Evolutionary conservation across 1,284 basidiomycete genomes (phyloP).

Genomic region (Cryptococcus wingfieldii): DNA sequence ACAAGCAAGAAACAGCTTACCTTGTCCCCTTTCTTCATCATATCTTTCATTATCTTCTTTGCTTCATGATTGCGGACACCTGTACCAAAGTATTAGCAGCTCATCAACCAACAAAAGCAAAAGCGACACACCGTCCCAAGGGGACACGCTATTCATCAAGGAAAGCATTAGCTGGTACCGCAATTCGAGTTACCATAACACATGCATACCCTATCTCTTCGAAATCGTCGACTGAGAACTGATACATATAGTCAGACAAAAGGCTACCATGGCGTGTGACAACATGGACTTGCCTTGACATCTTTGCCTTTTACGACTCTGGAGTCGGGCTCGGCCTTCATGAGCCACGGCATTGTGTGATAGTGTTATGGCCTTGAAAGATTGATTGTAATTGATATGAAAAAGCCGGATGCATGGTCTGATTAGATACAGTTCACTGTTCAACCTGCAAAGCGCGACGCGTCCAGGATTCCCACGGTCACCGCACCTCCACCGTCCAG

Average conservation of each 20-base stretch:
- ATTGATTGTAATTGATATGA: no score
- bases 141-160: constrained; percentile 56
- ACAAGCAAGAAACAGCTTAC: constrained; percentile 47
- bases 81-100: constrained; percentile 6
- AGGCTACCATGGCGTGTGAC: not conserved
- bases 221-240: constrained; percentile 91
- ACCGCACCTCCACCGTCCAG: no score
- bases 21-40: constrained; percentile 78
- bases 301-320: constrained; percentile 84
- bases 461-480: no score
- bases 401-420: no score
- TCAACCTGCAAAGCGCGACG: no score
- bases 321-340: constrained; percentile 88
- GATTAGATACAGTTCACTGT: no score
- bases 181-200: not conserved
- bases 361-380: not conserved
- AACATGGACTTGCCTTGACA: constrained; percentile 61
- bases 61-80: constrained; percentile 76
- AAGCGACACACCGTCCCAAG: constrained; percentile 72
- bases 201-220: constrained; percentile 54
- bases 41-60: constrained; percentile 79
- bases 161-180: not conserved
- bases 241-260: not conserved
- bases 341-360: constrained; percentile 60
- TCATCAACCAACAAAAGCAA: no score